These are phyloP conservation scores for Austroboletus rostrupii DNA, from an alignment of 1,284 basidiomycete species.

Conservation along the genomic window DNA sequence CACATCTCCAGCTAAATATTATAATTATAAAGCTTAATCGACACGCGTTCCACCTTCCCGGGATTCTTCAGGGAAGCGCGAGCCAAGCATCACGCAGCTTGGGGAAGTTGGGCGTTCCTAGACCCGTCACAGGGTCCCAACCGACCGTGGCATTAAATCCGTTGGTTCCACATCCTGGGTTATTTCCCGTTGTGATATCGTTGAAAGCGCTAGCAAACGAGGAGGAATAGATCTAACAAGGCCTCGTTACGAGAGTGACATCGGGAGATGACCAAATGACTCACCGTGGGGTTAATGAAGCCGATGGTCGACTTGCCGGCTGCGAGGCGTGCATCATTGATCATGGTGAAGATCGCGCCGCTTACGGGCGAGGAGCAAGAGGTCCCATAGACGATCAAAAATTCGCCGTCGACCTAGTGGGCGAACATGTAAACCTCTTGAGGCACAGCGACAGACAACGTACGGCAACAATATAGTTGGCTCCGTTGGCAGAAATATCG, in stretches of 20 bases:
- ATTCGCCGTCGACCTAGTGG: conserved; percentile 31
- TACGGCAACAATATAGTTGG: conserved; percentile 40
- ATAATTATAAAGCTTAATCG: background rate
- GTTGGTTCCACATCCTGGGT: conserved; percentile 35
- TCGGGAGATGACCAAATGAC: background rate
- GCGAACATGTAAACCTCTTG: background rate
- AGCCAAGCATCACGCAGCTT: conserved; percentile 21
- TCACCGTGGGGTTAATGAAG: conserved; percentile 34
- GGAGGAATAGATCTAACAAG: conserved; percentile 19
- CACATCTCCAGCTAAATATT: background rate
- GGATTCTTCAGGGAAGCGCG: conserved; percentile 12
- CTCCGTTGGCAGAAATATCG: conserved; percentile 38
- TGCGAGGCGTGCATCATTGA: conserved; percentile 43
- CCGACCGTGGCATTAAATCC: conserved; percentile 32
- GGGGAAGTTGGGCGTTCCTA: conserved; percentile 32
- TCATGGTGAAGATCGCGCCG: conserved; percentile 39
- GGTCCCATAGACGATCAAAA: conserved; percentile 35
- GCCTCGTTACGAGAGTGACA: background rate
- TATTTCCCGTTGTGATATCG: conserved; percentile 40
- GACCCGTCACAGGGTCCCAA: conserved; percentile 40
- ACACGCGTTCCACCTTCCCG: background rate
- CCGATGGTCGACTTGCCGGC: conserved; percentile 36
- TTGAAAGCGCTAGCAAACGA: conserved; percentile 27
- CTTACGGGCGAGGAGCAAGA: conserved; percentile 38
- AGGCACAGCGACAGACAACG: background rate